Evolutionary conservation across 1,139 yeast species (phyloP).

Genomic region (Saccharomyces hybrid): DNA sequence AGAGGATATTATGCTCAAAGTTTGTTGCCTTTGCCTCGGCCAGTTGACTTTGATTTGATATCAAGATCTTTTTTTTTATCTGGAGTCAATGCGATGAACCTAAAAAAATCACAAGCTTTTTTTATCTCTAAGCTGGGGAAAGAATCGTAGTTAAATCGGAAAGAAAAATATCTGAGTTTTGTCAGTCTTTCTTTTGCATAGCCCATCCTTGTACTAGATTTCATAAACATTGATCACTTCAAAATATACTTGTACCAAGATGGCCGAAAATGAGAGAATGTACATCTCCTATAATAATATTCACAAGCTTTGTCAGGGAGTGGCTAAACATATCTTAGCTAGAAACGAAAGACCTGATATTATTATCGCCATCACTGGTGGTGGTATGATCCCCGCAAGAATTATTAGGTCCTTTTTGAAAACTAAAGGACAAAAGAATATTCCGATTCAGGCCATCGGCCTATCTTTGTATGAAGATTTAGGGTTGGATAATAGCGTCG

Average conservation of each 20-base stretch:
- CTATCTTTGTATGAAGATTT: constrained; percentile 82
- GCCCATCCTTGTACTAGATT: not conserved
- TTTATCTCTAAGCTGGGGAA: not conserved
- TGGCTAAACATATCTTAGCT: constrained; percentile 62
- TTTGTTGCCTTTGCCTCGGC: not conserved
- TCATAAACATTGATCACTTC: not conserved
- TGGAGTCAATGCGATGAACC: not conserved
- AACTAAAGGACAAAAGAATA: constrained; percentile 78
- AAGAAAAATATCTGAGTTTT: not conserved
- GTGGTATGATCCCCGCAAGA: constrained; percentile 95
- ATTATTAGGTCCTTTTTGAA: constrained; percentile 86
- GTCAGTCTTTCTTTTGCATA: not conserved
- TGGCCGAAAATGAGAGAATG: constrained; percentile 40
- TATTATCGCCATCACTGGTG: constrained; percentile 86
- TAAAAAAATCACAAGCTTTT: not conserved
- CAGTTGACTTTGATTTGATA: not conserved
- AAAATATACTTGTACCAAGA: constrained; percentile 1
- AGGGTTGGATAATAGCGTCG: constrained; percentile 51
- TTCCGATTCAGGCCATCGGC: constrained; percentile 90
- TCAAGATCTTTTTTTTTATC: not conserved
- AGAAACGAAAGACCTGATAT: constrained; percentile 66
- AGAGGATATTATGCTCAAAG: not conserved
- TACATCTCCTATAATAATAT: constrained; percentile 88
- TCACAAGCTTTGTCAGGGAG: constrained; percentile 86
- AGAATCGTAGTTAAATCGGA: not conserved